Percentiles rank a stretch among this genome's conserved stretches.
phyloP scores from a whole-genome alignment of 495 filamentous ascomycete species.

The Rusavskia elegans region DNA sequence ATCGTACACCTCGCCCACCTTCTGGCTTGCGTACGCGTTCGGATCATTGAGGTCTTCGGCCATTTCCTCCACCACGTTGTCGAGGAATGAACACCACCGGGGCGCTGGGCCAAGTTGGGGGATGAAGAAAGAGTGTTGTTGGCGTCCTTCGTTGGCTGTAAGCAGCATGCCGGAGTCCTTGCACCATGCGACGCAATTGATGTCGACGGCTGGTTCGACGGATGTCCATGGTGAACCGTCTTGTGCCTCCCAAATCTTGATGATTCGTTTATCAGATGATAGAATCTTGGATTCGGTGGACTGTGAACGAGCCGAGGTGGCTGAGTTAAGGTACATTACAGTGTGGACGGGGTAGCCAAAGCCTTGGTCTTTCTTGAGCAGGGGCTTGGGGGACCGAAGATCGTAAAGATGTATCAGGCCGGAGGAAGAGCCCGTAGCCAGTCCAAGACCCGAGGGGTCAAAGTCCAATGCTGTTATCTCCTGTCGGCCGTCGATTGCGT shows the following conservation, averaged over 20 bases:
- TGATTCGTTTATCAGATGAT: conserved; percentile 83
- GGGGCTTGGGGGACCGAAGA: conserved; percentile 69
- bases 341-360: conserved; percentile 90
- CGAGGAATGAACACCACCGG: conserved; percentile 89
- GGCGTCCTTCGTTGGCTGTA: conserved; percentile 86
- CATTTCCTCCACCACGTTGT: conserved; percentile 97
- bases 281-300: conserved; percentile 70
- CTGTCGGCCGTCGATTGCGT: conserved; percentile 34
- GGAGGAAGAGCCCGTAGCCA: conserved; percentile 76
- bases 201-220: conserved; percentile 83
- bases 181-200: conserved; percentile 82
- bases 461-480: conserved; percentile 84
- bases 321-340: conserved; percentile 67
- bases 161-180: conserved; percentile 80
- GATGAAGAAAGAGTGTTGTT: conserved; percentile 91
- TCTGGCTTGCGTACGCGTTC: conserved; percentile 37
- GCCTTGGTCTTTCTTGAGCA: conserved; percentile 86
- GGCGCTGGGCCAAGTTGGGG: conserved; percentile 86
- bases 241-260: conserved; percentile 86
- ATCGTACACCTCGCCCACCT: conserved; percentile 69
- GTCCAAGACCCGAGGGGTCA: conserved; percentile 63
- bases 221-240: conserved; percentile 82
- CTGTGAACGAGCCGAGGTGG: conserved; percentile 41
- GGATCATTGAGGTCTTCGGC: conserved; percentile 63
- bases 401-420: conserved; percentile 91